These are phyloP conservation scores for Casuarina cunninghamiana DNA, from an alignment of 306 rosid species.

Conservation along the genomic window DNA sequence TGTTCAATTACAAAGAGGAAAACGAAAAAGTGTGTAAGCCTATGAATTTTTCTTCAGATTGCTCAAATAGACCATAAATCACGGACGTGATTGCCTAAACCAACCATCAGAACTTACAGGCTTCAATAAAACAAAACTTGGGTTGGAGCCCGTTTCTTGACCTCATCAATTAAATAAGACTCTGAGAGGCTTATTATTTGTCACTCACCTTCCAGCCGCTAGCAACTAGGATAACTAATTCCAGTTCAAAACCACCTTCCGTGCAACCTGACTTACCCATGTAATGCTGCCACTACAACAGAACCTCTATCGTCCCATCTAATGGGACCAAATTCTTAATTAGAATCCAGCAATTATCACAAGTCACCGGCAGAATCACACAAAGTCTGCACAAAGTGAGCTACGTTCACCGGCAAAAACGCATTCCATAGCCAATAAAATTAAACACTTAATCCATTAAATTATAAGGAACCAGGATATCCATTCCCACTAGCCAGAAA, in stretches of 20 bases:
- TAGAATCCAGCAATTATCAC: background rate
- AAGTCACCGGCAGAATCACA: background rate
- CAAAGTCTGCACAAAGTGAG: background rate
- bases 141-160: background rate
- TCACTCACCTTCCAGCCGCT: background rate
- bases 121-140: background rate
- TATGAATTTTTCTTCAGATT: background rate
- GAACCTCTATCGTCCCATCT: background rate
- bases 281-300: background rate
- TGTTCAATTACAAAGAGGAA: background rate
- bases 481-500: background rate
- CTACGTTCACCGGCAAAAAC: background rate
- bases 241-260: background rate
- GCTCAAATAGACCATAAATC: background rate
- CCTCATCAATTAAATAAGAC: background rate
- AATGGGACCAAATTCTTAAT: background rate
- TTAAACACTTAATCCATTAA: background rate
- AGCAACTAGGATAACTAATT: background rate
- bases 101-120: background rate
- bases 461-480: background rate
- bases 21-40: background rate
- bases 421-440: background rate
- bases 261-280: background rate
- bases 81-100: background rate
- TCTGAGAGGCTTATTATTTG: background rate